Conservation (phyloP, 2,329 filamentous ascomycete species). For the Coniochaeta sp. region DNA sequence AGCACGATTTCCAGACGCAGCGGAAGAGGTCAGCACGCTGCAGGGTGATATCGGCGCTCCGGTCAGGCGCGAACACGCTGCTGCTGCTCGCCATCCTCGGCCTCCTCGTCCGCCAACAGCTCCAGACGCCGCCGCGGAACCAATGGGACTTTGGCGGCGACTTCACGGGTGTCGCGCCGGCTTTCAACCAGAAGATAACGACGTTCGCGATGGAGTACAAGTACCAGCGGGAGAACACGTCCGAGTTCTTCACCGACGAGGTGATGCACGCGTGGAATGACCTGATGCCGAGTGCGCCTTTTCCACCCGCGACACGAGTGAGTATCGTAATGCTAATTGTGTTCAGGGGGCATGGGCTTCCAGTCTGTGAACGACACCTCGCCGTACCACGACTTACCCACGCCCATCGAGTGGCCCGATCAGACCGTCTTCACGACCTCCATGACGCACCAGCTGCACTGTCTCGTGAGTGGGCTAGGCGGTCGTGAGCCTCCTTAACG, state of each 20-base stretch:
- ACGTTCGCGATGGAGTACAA: conserved; percentile 25
- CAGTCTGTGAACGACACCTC: conserved; percentile 26
- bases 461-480: conserved; percentile 15
- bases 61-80: conserved; percentile 26
- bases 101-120: conserved; percentile 25
- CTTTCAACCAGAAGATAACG: conserved; percentile 22
- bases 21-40: conserved; percentile 15
- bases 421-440: conserved; percentile 29
- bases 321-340: conserved; percentile 1
- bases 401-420: conserved; percentile 24
- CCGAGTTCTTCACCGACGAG: conserved; percentile 27
- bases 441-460: conserved; percentile 29
- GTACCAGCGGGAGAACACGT: conserved; percentile 26
- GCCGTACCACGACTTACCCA: conserved; percentile 26
- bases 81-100: conserved; percentile 29
- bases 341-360: conserved; percentile 25
- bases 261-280: conserved; percentile 26
- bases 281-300: conserved; percentile 20
- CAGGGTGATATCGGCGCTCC: conserved; percentile 16
- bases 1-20: conserved; percentile 8
- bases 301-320: conserved; percentile 9
- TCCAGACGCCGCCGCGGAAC: conserved; percentile 11
- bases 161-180: conserved; percentile 22
- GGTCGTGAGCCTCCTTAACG: background rate
- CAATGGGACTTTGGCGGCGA: conserved; percentile 26